Conservation (phyloP, 2,329 filamentous ascomycete species). For the Fusarium sp. region DNA sequence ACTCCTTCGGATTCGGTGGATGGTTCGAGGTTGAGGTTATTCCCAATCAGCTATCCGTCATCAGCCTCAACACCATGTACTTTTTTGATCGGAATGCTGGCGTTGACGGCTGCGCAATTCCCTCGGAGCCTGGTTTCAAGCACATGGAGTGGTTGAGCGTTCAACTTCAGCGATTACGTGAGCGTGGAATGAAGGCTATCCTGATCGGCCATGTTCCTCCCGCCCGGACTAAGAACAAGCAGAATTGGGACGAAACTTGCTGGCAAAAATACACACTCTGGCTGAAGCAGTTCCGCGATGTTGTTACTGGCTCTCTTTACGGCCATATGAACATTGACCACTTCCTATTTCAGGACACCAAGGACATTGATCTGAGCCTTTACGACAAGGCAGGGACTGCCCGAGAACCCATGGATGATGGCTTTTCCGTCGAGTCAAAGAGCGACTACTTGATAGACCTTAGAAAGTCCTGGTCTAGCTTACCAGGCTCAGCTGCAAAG, state of each 20-base stretch:
- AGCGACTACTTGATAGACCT: conserved; percentile 80
- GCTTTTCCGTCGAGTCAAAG: conserved; percentile 71
- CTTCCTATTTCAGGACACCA: conserved; percentile 89
- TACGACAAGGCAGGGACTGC: conserved; percentile 38
- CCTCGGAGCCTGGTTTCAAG: conserved; percentile 87
- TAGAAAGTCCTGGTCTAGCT: conserved; percentile 77
- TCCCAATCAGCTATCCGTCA: conserved; percentile 83
- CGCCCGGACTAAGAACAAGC: conserved; percentile 84
- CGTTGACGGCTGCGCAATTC: conserved; percentile 86
- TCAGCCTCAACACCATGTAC: conserved; percentile 96
- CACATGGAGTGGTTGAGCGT: conserved; percentile 97
- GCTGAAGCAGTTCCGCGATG: conserved; percentile 89
- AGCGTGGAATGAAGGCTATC: conserved; percentile 91
- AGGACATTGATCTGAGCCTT: conserved; percentile 73
- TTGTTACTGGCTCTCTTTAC: conserved; percentile 81
- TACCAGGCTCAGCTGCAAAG: conserved; percentile 66
- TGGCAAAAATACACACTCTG: conserved; percentile 98
- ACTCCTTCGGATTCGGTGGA: conserved; percentile 90
- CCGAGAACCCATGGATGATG: conserved; percentile 54
- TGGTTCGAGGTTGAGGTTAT: conserved; percentile 97
- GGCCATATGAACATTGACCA: conserved; percentile 99
- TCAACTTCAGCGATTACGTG: conserved; percentile 84
- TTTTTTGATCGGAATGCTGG: conserved; percentile 94
- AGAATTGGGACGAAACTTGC: conserved; percentile 94
- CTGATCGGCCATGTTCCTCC: conserved; percentile 94